Conservation (phyloP, 305 asterid species). For the Plantago lanceolata region DNA sequence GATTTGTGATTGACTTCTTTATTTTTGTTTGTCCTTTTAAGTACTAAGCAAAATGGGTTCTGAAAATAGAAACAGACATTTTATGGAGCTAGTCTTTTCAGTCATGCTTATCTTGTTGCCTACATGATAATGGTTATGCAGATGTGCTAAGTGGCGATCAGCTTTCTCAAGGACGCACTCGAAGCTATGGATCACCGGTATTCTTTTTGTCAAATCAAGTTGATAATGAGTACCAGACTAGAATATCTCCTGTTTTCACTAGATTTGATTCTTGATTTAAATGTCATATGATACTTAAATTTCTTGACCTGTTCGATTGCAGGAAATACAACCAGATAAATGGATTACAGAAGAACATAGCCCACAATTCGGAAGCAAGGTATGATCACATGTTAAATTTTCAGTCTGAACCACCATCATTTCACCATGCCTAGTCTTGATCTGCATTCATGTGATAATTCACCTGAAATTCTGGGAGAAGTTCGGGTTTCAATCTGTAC, state of each 20-base stretch:
- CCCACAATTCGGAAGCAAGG: constrained; percentile 33
- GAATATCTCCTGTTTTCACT: background rate
- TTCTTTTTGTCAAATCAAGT: background rate
- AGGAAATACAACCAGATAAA: constrained; percentile 41
- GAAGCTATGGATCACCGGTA: constrained; percentile 38
- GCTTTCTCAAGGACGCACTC: constrained; percentile 37
- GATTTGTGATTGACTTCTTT: constrained; percentile 15
- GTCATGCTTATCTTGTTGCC: background rate
- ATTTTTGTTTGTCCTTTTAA: no score
- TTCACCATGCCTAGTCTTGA: background rate
- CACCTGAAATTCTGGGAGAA: background rate
- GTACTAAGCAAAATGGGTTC: no score
- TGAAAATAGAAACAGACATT: no score
- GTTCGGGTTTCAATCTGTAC: no score
- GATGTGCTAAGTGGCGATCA: constrained; percentile 34
- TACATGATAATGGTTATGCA: constrained; percentile 26
- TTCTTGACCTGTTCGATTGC: constrained; percentile 15
- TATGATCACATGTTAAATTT: constrained; percentile 10
- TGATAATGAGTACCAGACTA: background rate
- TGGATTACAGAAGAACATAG: constrained; percentile 34
- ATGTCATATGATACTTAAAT: background rate
- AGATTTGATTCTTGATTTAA: background rate
- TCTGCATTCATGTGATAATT: background rate
- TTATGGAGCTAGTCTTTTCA: no score
- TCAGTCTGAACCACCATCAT: background rate